phyloP scores from a whole-genome alignment of 441 rosid species.

The Pelargonium fulgidum region DNA sequence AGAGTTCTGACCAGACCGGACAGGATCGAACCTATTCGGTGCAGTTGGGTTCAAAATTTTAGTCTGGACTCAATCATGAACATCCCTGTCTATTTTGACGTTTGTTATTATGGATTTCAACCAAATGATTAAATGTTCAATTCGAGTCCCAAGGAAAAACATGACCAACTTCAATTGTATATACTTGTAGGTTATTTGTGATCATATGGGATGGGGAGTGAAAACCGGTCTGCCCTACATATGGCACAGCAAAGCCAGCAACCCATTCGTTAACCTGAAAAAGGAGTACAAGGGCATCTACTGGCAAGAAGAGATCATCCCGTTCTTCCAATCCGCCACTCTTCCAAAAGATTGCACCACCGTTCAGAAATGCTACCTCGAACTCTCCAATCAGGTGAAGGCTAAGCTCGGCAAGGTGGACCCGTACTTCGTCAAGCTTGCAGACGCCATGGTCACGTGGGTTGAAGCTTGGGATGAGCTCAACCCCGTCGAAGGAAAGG shows the following conservation, averaged over 20 bases:
- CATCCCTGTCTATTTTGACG: too few species aligned
- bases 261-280: slow-evolving; percentile 55
- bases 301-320: slow-evolving; percentile 99
- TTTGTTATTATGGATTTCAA: too few species aligned
- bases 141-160: too few species aligned
- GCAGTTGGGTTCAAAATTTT: too few species aligned
- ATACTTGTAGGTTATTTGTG: slow-evolving; percentile 72
- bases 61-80: too few species aligned
- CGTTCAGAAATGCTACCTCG: slow-evolving; percentile 84
- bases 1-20: too few species aligned
- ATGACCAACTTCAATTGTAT: too few species aligned
- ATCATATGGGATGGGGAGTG: slow-evolving; percentile 79
- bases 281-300: slow-evolving; percentile 21
- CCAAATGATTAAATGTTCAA: too few species aligned
- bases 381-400: slow-evolving; percentile 69
- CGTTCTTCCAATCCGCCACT: slow-evolving; percentile 65
- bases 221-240: slow-evolving; percentile 93
- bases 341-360: slow-evolving; percentile 75
- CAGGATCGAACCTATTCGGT: too few species aligned
- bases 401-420: slow-evolving; percentile 72
- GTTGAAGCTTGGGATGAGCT: slow-evolving; percentile 94
- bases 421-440: slow-evolving; percentile 80
- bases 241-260: slow-evolving; percentile 94
- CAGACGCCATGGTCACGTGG: slow-evolving; percentile 97
- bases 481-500: too few species aligned